A percentile compares a stretch with the other conserved stretches of the same genome.
These are phyloP conservation scores for Hyaloscypha hepaticicola DNA, from an alignment of 495 filamentous ascomycete genomes.

Conservation along the genomic window DNA sequence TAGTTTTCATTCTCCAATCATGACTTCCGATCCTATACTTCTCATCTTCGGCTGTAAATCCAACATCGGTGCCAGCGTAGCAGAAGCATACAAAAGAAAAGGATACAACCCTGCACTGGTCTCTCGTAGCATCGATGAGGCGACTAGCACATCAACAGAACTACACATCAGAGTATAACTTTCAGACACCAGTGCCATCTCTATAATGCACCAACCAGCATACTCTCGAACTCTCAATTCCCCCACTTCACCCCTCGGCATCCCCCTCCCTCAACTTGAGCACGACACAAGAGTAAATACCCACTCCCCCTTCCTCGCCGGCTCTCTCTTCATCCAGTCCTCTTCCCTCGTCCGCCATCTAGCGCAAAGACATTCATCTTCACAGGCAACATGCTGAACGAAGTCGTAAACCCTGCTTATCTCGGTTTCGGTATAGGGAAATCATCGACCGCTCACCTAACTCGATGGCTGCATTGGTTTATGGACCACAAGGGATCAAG, in stretches of 20 bases:
- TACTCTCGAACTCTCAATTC: too few species aligned
- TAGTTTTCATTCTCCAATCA: not conserved
- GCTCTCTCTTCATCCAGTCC: conserved; percentile 43
- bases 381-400: conserved; percentile 49
- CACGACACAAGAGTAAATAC: too few species aligned
- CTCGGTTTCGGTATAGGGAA: conserved; percentile 43
- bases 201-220: too few species aligned
- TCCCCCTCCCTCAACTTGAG: conserved; percentile 34
- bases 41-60: not conserved
- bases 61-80: not conserved
- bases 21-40: not conserved
- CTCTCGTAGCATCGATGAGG: too few species aligned
- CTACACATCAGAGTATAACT: too few species aligned
- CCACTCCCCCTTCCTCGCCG: conserved; percentile 37
- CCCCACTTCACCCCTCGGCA: conserved; percentile 34
- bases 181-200: too few species aligned
- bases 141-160: too few species aligned
- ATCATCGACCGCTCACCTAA: conserved; percentile 43
- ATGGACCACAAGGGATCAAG: conserved; percentile 45
- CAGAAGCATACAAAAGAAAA: conserved; percentile 38
- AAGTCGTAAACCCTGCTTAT: conserved; percentile 29
- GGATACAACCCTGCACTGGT: too few species aligned
- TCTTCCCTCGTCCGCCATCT: conserved; percentile 42
- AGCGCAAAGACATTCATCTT: conserved; percentile 52
- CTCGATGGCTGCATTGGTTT: conserved; percentile 38